phyloP scores from a whole-genome alignment of 164 flowering plant species.

The Chloranthus sessilifolius region DNA sequence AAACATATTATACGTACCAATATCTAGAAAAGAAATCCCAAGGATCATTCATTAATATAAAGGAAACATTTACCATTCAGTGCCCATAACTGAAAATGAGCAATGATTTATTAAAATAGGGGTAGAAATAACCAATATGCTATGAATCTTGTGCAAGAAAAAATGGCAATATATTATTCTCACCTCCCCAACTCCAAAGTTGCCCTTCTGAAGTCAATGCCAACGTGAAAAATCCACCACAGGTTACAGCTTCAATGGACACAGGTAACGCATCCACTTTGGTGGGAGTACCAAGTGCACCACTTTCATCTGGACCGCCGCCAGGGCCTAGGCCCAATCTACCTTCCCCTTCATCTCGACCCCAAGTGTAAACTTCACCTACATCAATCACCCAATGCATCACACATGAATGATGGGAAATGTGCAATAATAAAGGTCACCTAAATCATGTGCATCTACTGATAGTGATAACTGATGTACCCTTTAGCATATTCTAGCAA shows the following conservation, averaged over 20 bases:
- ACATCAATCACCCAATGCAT: slow-evolving; percentile 10
- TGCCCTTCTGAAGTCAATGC: slow-evolving; percentile 74
- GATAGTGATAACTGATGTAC: too few species aligned
- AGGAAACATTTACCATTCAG: neutral
- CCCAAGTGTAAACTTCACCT: slow-evolving; percentile 92
- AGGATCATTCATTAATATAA: too few species aligned
- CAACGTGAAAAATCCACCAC: slow-evolving; percentile 93
- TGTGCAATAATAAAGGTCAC: too few species aligned
- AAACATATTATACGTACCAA: too few species aligned
- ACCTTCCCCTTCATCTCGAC: slow-evolving; percentile 97
- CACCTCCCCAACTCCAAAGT: slow-evolving; percentile 97
- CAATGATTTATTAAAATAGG: neutral
- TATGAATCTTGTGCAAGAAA: neutral
- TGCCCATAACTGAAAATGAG: neutral
- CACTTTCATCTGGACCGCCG: slow-evolving; percentile 86
- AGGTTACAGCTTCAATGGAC: slow-evolving; percentile 66
- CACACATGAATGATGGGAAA: neutral
- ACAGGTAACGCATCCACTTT: slow-evolving; percentile 65
- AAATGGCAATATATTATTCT: slow-evolving; percentile 2
- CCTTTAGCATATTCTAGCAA: too few species aligned
- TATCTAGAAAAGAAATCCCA: too few species aligned
- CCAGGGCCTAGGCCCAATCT: slow-evolving; percentile 84
- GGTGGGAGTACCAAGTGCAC: slow-evolving; percentile 73
- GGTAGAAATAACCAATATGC: neutral
- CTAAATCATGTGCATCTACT: too few species aligned